A percentile compares a stretch with the other conserved stretches of the same genome.
Evolutionary conservation across 2,329 filamentous ascomycete genomes (phyloP).

Genomic region (Trichoderma afroharzianum): DNA sequence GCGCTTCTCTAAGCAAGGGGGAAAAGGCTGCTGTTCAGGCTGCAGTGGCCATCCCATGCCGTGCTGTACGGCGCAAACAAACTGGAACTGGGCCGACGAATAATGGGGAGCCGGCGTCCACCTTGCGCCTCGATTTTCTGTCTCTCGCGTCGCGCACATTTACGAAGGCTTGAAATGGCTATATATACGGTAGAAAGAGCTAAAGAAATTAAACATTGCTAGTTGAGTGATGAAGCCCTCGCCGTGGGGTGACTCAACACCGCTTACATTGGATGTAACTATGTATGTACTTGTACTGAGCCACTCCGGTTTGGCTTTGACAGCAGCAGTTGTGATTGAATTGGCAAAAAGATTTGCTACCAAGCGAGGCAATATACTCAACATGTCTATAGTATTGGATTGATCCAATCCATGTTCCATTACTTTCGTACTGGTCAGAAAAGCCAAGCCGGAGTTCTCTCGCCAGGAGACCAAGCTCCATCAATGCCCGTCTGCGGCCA

Average conservation of each 20-base stretch:
- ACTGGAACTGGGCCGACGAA: neutral
- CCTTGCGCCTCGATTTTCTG: neutral
- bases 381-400: neutral
- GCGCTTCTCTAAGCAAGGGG: neutral
- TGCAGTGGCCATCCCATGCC: neutral
- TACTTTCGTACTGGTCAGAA: neutral
- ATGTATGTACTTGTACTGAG: neutral
- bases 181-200: neutral
- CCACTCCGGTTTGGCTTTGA: neutral
- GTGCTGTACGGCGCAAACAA: slow-evolving; percentile 9
- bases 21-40: neutral
- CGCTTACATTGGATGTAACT: neutral
- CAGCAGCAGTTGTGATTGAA: neutral
- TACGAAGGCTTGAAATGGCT: neutral
- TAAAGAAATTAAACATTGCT: neutral
- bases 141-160: neutral
- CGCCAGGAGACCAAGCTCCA: neutral
- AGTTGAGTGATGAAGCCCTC: neutral
- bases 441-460: neutral
- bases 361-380: neutral
- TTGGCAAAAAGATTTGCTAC: neutral
- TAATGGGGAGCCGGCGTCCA: neutral
- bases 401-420: neutral
- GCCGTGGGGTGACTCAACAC: neutral
- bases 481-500: neutral